These are phyloP conservation scores for Fusarium scirpi DNA, from an alignment of 2,329 filamentous ascomycete genomes.

Conservation along the genomic window DNA sequence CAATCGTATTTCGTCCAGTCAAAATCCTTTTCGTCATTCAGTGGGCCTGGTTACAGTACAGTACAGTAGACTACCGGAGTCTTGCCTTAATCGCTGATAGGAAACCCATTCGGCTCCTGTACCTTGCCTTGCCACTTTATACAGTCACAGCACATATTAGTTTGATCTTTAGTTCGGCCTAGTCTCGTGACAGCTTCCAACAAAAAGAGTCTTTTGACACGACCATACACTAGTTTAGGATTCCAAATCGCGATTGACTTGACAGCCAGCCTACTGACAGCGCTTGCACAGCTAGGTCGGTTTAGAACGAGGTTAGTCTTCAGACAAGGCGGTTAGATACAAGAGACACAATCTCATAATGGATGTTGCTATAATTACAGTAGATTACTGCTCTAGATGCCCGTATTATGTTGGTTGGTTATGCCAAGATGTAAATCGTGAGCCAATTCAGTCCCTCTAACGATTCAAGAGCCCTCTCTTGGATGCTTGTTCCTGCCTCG, in stretches of 20 bases:
- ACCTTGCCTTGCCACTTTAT: not conserved
- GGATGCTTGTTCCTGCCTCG: not conserved
- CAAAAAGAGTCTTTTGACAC: not conserved
- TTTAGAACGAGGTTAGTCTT: slow-evolving; percentile 15
- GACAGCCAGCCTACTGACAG: not conserved
- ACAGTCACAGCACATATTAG: not conserved
- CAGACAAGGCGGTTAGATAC: slow-evolving; percentile 16
- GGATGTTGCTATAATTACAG: not conserved
- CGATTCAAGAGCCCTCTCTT: not conserved
- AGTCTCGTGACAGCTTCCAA: not conserved
- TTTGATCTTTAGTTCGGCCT: not conserved
- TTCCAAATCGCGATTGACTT: not conserved
- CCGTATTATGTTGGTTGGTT: not conserved
- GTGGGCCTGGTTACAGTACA: not conserved
- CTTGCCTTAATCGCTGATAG: not conserved
- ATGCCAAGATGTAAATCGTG: not conserved
- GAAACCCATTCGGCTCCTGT: not conserved
- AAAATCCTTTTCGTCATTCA: not conserved
- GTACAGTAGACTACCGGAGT: not conserved
- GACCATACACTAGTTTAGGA: not conserved
- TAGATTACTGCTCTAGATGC: not conserved
- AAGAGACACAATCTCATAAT: not conserved
- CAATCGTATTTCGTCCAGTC: not conserved
- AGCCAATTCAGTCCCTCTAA: not conserved
- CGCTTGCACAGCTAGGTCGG: slow-evolving; percentile 1